phyloP scores from a whole-genome alignment of 192 early-diverging fungal genomes.

The Backusella parvicylindrica region DNA sequence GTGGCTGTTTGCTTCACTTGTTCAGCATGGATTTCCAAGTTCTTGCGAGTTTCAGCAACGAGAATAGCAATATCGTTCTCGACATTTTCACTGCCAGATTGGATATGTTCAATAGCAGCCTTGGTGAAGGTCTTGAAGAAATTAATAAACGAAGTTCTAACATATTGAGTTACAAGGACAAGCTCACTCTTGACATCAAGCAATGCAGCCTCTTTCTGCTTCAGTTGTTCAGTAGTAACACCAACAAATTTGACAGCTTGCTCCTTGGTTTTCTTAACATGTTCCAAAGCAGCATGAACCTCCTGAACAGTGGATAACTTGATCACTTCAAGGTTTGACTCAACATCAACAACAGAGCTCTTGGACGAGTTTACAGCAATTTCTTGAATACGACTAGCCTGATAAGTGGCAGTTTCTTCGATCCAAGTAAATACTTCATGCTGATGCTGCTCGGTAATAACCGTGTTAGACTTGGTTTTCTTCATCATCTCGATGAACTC shows the following conservation, averaged over 20 bases:
- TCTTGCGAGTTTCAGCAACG: not conserved
- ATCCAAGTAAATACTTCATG: slow-evolving; percentile 12
- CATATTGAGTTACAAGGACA: not conserved
- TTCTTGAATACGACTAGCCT: slow-evolving; percentile 17
- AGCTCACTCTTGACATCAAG: slow-evolving; percentile 5
- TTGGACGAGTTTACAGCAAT: not conserved
- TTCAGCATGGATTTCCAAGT: not conserved
- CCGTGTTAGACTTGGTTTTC: not conserved
- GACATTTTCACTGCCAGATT: slow-evolving; percentile 9
- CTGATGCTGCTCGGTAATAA: slow-evolving; percentile 1
- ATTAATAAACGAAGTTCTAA: not conserved
- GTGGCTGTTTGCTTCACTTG: slow-evolving; percentile 1
- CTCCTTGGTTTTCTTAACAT: not conserved
- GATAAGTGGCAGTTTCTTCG: slow-evolving; percentile 11
- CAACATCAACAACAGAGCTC: not conserved
- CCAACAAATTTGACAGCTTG: not conserved
- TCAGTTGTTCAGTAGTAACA: slow-evolving; percentile 2
- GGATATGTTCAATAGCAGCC: not conserved
- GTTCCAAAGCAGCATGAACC: slow-evolving; percentile 3
- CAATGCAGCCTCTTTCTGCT: slow-evolving; percentile 11
- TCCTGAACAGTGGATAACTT: slow-evolving; percentile 11
- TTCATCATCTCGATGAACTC: slow-evolving; percentile 10
- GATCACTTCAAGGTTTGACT: slow-evolving; percentile 3
- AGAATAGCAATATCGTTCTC: slow-evolving; percentile 10
- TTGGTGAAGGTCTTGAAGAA: slow-evolving; percentile 8